Evolutionary conservation across 345 rosid species (phyloP).

Genomic region (Salix udensis): DNA sequence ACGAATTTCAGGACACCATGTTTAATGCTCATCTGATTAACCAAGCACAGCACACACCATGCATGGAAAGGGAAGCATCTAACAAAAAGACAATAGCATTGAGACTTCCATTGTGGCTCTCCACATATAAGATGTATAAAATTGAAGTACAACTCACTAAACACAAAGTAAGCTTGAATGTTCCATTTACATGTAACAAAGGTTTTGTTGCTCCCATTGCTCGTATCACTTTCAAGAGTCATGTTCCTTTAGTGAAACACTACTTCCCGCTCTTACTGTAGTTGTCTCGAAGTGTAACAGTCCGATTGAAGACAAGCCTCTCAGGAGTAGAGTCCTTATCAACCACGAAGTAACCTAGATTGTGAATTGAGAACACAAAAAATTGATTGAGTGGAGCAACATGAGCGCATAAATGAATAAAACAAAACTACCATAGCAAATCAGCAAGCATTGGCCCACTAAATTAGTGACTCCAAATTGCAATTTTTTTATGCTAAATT

Average conservation of each 20-base stretch:
- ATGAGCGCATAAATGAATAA: background rate
- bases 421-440: constrained; percentile 1
- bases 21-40: background rate
- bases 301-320: constrained; percentile 79
- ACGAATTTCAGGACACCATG: background rate
- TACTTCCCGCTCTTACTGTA: constrained; percentile 31
- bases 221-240: background rate
- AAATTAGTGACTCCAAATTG: background rate
- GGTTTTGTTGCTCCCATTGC: background rate
- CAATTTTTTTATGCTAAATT: background rate
- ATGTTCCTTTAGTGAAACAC: background rate
- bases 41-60: background rate
- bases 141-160: background rate
- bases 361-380: constrained; percentile 8
- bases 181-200: background rate
- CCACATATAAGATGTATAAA: background rate
- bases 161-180: background rate
- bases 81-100: background rate
- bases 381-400: background rate
- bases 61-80: background rate
- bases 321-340: constrained; percentile 74
- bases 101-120: background rate
- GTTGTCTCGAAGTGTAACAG: constrained; percentile 52
- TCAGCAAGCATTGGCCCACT: background rate
- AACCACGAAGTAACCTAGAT: constrained; percentile 69